Evolutionary conservation across 2,329 filamentous ascomycete species (phyloP).

Genomic region (Talaromyces sp.): DNA sequence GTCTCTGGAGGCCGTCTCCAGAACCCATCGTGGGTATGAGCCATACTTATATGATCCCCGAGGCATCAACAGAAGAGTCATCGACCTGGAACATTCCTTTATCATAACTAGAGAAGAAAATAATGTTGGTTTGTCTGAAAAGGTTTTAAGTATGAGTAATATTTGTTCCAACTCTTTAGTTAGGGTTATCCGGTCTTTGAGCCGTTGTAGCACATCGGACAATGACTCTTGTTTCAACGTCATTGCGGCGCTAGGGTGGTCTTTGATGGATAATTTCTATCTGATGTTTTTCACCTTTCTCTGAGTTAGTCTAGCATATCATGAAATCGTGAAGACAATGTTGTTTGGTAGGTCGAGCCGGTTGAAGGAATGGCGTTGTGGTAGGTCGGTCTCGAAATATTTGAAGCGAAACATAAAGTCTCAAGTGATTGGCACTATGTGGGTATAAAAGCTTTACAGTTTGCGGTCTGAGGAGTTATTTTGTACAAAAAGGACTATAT

Average conservation of each 20-base stretch:
- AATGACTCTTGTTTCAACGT: constrained; percentile 4
- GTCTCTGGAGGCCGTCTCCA: background rate
- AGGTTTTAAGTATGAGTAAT: background rate
- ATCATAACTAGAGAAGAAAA: too few species aligned
- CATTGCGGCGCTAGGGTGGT: background rate
- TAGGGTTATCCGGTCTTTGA: constrained; percentile 3
- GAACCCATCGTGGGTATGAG: background rate
- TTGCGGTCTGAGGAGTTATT: background rate
- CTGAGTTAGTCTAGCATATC: too few species aligned
- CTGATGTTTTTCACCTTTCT: background rate
- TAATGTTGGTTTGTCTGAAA: too few species aligned
- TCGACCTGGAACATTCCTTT: constrained; percentile 1
- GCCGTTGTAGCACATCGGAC: background rate
- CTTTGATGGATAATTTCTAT: background rate
- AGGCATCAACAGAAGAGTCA: background rate
- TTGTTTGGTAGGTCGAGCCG: background rate
- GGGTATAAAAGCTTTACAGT: too few species aligned
- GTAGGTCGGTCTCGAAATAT: background rate
- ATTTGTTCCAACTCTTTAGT: background rate
- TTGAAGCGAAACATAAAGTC: background rate
- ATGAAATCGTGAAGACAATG: background rate
- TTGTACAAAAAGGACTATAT: background rate
- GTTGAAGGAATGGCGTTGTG: background rate
- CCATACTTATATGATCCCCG: constrained; percentile 11
- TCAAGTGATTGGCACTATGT: background rate